These are phyloP conservation scores for Sphagnum contortum DNA, from an alignment of 225 moss, liverwort and hornwort species.

Conservation along the genomic window DNA sequence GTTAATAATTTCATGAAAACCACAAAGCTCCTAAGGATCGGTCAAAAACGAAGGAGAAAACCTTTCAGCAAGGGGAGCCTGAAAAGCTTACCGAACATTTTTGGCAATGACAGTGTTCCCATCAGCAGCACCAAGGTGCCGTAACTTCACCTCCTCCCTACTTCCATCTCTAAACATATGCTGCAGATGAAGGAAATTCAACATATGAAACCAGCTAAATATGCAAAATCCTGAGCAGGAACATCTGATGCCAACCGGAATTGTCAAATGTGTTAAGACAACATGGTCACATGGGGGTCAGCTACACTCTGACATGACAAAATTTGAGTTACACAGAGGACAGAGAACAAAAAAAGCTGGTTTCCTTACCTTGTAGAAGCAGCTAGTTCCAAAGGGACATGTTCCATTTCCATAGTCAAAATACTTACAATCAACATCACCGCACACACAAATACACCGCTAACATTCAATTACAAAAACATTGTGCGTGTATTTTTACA, in stretches of 20 bases:
- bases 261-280: no score
- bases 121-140: constrained; percentile 92
- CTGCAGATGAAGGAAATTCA: constrained; percentile 28
- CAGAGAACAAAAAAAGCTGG: not conserved
- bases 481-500: no score
- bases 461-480: no score
- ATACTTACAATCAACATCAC: constrained; percentile 72
- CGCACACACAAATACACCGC: constrained; percentile 11
- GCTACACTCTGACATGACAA: no score
- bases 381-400: constrained; percentile 90
- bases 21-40: no score
- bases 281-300: no score
- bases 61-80: no score
- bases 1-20: no score
- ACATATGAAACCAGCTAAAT: not conserved
- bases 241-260: not conserved
- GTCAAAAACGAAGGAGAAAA: no score
- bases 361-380: constrained; percentile 75
- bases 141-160: constrained; percentile 65
- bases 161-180: constrained; percentile 78
- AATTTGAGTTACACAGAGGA: not conserved
- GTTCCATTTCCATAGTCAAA: constrained; percentile 70
- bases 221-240: not conserved
- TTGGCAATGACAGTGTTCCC: constrained; percentile 84
- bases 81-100: constrained; percentile 62